Evolutionary conservation across 2,329 filamentous ascomycete species (phyloP), one percentile per base, ranked within the genome.

Genomic region (Tolypocladium inflatum): DNA sequence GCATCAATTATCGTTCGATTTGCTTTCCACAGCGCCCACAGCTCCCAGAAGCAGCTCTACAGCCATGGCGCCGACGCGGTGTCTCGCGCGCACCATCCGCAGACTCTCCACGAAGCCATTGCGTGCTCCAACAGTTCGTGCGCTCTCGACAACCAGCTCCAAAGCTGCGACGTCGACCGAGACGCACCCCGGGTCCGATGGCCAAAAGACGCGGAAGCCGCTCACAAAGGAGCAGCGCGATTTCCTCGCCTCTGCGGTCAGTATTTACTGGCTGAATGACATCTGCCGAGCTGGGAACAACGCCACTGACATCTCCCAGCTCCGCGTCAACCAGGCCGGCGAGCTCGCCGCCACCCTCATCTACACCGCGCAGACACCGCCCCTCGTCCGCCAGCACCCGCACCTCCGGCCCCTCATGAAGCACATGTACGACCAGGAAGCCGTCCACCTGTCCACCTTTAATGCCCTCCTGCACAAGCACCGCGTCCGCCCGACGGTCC

Each of bases 401-500:
- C 89, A 96, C 70, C 85, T 99, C 21, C 87, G 90, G 8, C 88
- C 91, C 0, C 77, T 97, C 38, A 96, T 99, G 91, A 84, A 87
- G 66, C 94, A 97, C 80, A 99, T 99, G 94, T 92, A 96, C 78
- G 90, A 94, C 67, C 94, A 99, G 72, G 94, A 99, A 78, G 91
- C 84, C 15, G 88, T 85, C 10, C 94, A 99, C 73, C 86, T 97
- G 65, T 74, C 77, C 4, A 94, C 87, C 41, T 99, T 97, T 81
- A 96, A 96, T 73, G 67, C 78, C 3, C 81, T 97, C 33, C 78
- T 97, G 5, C 85, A 89, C 21, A 88, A 87, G 67, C 94, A 97
- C 73, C 90, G 91, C 58, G 86, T 99, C 55, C 89, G 94, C 0
- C 94, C 94, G 0, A 97, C 94, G 0, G 90, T 88, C 15, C 88